A percentile compares a stretch with the other conserved stretches of the same genome.
phyloP scores from a whole-genome alignment of 176 grass and related monocot genomes.

The Chrysopogon serrulatus region DNA sequence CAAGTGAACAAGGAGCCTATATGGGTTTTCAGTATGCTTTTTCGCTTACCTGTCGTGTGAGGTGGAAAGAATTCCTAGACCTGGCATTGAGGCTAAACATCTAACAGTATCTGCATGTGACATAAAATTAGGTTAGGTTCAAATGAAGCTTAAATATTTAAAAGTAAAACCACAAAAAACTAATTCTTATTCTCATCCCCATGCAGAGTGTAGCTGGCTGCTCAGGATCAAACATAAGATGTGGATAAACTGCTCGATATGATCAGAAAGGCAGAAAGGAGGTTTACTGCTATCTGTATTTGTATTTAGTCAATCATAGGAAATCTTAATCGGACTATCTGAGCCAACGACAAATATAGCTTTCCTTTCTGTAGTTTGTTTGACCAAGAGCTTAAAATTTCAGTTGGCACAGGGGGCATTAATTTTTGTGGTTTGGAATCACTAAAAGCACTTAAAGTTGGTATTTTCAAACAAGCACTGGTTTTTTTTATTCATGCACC shows the following conservation, averaged over 20 bases:
- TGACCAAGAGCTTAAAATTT: not conserved
- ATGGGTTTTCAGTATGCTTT: not conserved
- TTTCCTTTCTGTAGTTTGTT: not conserved
- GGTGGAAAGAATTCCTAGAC: conserved; percentile 80
- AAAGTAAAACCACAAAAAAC: not conserved
- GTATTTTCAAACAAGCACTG: not conserved
- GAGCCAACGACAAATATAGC: not conserved
- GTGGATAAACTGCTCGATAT: not conserved
- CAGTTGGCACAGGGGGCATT: not conserved
- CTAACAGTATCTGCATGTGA: conserved; percentile 69
- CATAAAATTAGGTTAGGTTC: conserved; percentile 5
- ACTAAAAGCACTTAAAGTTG: not conserved
- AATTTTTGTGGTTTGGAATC: not conserved
- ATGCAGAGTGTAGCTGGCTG: not conserved
- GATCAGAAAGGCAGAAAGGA: not conserved
- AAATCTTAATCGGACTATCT: not conserved
- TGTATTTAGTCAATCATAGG: not conserved
- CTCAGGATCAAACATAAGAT: not conserved
- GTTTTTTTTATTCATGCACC: not conserved
- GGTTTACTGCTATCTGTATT: not conserved
- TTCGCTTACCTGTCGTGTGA: conserved; percentile 74
- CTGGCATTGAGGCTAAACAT: conserved; percentile 71
- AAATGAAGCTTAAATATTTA: conserved; percentile 1
- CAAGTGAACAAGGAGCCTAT: not conserved
- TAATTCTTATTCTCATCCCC: not conserved